A percentile compares a stretch with the other conserved stretches of the same genome.
These are phyloP conservation scores for Leersia perrieri DNA, from an alignment of 176 grass and related monocot genomes.

Conservation along the genomic window DNA sequence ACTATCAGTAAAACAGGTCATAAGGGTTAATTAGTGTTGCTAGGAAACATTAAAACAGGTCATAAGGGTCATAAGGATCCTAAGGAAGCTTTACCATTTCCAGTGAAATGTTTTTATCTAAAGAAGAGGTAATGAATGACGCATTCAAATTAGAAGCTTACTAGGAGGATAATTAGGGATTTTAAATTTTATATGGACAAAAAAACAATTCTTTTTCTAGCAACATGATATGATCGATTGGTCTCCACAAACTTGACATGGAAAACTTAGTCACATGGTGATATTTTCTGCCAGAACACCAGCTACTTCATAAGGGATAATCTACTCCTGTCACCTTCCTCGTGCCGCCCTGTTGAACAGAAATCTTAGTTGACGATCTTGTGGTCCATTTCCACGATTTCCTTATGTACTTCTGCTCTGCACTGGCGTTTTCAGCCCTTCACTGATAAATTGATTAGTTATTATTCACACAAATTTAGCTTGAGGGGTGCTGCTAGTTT, in stretches of 20 bases:
- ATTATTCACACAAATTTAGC: neutral
- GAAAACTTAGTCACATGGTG: neutral
- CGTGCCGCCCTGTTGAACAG: neutral
- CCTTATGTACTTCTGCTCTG: neutral
- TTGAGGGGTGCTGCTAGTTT: neutral
- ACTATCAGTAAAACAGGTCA: neutral
- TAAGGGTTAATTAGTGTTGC: neutral
- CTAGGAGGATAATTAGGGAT: too few species aligned
- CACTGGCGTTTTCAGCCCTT: neutral
- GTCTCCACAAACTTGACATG: slow-evolving; percentile 15
- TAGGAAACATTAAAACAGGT: neutral
- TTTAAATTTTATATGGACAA: neutral
- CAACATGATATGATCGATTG: neutral
- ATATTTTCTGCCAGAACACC: neutral
- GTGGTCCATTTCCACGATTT: neutral
- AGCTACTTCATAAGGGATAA: neutral
- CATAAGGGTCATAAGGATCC: neutral
- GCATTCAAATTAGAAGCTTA: neutral
- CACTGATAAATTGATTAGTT: neutral
- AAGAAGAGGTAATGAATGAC: neutral
- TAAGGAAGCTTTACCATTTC: neutral
- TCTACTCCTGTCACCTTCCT: neutral
- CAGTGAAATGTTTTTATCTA: neutral
- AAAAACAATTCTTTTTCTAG: neutral
- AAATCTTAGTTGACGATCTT: neutral